phyloP scores from a whole-genome alignment of 306 rosid species.

The Hippophae tibetana region DNA sequence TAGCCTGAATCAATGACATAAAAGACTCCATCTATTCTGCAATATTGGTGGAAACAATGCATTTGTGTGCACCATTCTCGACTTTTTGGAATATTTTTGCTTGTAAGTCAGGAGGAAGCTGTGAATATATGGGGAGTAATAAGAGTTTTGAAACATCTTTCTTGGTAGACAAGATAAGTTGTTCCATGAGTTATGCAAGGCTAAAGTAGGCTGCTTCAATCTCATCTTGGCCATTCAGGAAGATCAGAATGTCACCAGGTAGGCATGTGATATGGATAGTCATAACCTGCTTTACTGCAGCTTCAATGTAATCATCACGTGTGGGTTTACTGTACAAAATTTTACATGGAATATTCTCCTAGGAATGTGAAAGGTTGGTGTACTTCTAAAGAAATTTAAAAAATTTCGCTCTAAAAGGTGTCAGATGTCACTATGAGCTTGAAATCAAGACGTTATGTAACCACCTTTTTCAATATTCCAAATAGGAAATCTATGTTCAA shows the following conservation, averaged over 20 bases:
- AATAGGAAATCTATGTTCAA: constrained; percentile 87
- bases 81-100: constrained; percentile 91
- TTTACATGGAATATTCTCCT: constrained; percentile 92
- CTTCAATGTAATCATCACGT: constrained; percentile 91
- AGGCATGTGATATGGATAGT: constrained; percentile 90
- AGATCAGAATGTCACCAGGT: constrained; percentile 90
- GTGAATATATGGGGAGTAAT: constrained; percentile 94
- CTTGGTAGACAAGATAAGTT: constrained; percentile 63
- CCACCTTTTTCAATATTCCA: constrained; percentile 92
- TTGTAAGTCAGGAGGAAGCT: constrained; percentile 95
- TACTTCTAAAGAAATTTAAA: constrained; percentile 91
- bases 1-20: constrained; percentile 94
- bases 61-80: constrained; percentile 93
- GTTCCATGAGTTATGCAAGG: constrained; percentile 87
- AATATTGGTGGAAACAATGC: constrained; percentile 94
- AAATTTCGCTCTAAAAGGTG: constrained; percentile 84
- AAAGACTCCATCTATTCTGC: constrained; percentile 93
- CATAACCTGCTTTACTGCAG: constrained; percentile 96
- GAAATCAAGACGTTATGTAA: constrained; percentile 89
- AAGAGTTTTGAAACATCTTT: constrained; percentile 63
- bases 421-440: constrained; percentile 96
- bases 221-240: constrained; percentile 99
- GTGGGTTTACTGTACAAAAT: constrained; percentile 81
- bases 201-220: constrained; percentile 90
- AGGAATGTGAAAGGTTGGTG: constrained; percentile 78